Evolutionary conservation across 139 green algal genomes (phyloP).

Genomic region (Astrephomene gubernaculifera): DNA sequence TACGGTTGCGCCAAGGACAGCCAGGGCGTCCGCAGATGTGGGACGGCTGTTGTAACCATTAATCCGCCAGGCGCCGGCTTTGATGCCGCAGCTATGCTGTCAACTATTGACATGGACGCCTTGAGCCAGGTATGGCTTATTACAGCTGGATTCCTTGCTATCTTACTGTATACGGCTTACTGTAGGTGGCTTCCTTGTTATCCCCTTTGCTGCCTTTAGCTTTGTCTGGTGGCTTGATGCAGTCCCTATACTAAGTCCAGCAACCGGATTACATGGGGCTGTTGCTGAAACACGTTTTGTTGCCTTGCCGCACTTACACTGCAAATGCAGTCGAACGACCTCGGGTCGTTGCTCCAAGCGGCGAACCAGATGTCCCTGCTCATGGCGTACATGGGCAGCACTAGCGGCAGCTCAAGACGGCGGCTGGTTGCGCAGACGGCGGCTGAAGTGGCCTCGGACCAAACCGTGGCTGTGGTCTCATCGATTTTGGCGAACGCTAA

Average conservation of each 20-base stretch:
- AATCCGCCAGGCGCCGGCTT: neutral
- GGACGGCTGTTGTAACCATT: neutral
- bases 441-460: neutral
- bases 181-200: too few species aligned
- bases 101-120: neutral
- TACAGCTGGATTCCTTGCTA: too few species aligned
- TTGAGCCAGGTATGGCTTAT: neutral
- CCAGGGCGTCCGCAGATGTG: neutral
- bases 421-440: neutral
- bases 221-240: neutral
- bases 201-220: too few species aligned
- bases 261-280: too few species aligned
- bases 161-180: too few species aligned
- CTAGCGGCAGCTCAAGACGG: too few species aligned
- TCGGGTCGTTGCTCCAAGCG: neutral
- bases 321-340: neutral
- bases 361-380: neutral
- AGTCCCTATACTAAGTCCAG: too few species aligned
- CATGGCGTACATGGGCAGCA: neutral
- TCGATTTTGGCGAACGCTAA: neutral
- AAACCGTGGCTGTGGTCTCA: neutral
- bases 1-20: conserved; percentile 22
- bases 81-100: neutral
- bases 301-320: neutral
- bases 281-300: too few species aligned